Conservation (phyloP, 1,284 basidiomycete genomes). For the Takashimella koratensis region DNA sequence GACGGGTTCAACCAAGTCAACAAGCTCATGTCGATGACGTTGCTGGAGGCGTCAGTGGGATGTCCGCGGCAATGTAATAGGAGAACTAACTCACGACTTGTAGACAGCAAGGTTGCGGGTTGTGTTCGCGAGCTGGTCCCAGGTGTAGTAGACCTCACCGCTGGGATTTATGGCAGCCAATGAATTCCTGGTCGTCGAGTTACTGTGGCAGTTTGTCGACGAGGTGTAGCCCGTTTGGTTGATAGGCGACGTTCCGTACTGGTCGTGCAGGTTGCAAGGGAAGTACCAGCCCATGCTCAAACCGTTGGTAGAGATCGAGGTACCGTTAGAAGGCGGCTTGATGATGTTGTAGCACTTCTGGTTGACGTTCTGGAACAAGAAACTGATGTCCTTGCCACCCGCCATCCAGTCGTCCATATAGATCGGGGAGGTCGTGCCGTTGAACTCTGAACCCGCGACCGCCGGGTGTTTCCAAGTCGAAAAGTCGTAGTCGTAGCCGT, state of each 20-base stretch:
- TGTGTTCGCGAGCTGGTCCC: conserved; percentile 72
- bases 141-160: conserved; percentile 90
- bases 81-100: conserved; percentile 69
- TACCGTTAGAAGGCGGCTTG: conserved; percentile 60
- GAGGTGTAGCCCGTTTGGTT: conserved; percentile 68
- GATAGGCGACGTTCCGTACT: conserved; percentile 60
- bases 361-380: conserved; percentile 91
- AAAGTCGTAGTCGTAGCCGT: conserved; percentile 91
- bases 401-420: conserved; percentile 71
- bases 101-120: conserved; percentile 82
- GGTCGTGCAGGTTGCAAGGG: conserved; percentile 84
- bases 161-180: conserved; percentile 53
- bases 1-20: conserved; percentile 76
- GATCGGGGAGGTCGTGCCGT: conserved; percentile 76
- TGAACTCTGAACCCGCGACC: conserved; percentile 60
- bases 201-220: conserved; percentile 68
- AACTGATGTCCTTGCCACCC: conserved; percentile 81
- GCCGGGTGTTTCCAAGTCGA: conserved; percentile 77
- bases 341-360: conserved; percentile 74
- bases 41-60: conserved; percentile 50
- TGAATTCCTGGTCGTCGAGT: conserved; percentile 53
- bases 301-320: conserved; percentile 62
- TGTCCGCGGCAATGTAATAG: neutral
- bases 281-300: conserved; percentile 72
- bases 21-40: conserved; percentile 81